phyloP scores from a whole-genome alignment of 768 basidiomycete species.

The Rubroboletus pulcherrimus region DNA sequence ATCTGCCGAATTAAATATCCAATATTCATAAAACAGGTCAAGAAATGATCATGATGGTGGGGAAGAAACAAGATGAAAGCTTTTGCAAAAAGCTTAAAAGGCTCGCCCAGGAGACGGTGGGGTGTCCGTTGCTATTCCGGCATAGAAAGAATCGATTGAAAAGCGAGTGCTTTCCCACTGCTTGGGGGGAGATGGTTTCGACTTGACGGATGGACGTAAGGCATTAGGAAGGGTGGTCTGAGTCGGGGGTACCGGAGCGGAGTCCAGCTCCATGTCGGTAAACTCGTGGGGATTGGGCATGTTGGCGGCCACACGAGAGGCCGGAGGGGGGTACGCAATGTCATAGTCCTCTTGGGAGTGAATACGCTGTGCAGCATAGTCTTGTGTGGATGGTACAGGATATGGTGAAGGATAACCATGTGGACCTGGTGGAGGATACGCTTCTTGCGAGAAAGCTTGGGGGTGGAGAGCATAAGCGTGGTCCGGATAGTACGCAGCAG shows the following conservation, averaged over 20 bases:
- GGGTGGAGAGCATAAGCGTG: conserved; percentile 14
- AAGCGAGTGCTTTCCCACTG: conserved; percentile 13
- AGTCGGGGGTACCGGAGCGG: not conserved
- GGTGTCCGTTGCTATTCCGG: conserved; percentile 15
- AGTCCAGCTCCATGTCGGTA: conserved; percentile 6
- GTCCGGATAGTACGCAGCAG: conserved; percentile 23
- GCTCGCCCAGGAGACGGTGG: conserved; percentile 13
- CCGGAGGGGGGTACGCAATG: conserved; percentile 27
- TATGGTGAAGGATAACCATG: not conserved
- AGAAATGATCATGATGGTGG: not conserved
- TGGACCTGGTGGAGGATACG: conserved; percentile 1
- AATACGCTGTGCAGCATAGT: conserved; percentile 18
- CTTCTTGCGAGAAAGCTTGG: conserved; percentile 2
- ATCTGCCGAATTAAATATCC: conserved; percentile 19
- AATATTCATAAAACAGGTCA: conserved; percentile 20
- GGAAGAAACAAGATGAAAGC: not conserved
- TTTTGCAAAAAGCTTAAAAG: conserved; percentile 10
- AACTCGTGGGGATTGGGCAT: conserved; percentile 18
- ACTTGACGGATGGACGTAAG: conserved; percentile 14
- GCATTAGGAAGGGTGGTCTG: conserved; percentile 7
- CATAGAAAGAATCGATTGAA: conserved; percentile 31
- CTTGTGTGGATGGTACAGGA: conserved; percentile 7
- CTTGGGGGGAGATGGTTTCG: not conserved
- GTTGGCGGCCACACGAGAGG: not conserved
- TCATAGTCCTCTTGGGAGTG: conserved; percentile 23